phyloP scores from a whole-genome alignment of 371 early-diverging fungal species.

The Mortierella sp. region DNA sequence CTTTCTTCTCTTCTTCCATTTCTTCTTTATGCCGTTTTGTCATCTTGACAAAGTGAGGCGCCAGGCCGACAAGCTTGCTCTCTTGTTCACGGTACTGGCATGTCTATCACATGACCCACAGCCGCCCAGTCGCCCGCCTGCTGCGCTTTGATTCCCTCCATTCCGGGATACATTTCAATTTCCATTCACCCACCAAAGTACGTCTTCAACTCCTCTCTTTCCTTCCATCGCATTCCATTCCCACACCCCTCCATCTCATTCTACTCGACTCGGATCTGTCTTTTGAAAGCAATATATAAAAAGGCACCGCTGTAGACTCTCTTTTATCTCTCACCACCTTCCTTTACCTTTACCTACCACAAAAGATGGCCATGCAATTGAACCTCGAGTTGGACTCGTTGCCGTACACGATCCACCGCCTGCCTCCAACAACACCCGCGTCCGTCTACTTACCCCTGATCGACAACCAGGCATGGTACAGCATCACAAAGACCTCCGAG shows the following conservation, averaged over 20 bases:
- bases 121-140: neutral
- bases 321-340: neutral
- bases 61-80: no score
- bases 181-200: no score
- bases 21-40: neutral
- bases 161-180: neutral
- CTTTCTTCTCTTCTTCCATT: neutral
- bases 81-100: neutral
- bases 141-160: neutral
- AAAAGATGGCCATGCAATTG: conserved; percentile 31
- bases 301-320: neutral
- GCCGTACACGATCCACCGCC: conserved; percentile 55
- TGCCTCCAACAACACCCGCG: conserved; percentile 39
- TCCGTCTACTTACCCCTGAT: conserved; percentile 54
- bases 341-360: neutral
- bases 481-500: conserved; percentile 66
- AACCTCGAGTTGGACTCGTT: conserved; percentile 32
- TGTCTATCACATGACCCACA: conserved; percentile 4
- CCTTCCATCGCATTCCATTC: conserved; percentile 4
- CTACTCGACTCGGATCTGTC: neutral
- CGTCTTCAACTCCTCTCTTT: neutral
- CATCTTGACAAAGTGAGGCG: neutral
- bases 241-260: neutral
- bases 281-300: neutral
- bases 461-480: conserved; percentile 66